Evolutionary conservation across 176 grass and related monocot genomes (phyloP), one percentile per base, ranked within the genome.

Genomic region (Zoysia pacifica): DNA sequence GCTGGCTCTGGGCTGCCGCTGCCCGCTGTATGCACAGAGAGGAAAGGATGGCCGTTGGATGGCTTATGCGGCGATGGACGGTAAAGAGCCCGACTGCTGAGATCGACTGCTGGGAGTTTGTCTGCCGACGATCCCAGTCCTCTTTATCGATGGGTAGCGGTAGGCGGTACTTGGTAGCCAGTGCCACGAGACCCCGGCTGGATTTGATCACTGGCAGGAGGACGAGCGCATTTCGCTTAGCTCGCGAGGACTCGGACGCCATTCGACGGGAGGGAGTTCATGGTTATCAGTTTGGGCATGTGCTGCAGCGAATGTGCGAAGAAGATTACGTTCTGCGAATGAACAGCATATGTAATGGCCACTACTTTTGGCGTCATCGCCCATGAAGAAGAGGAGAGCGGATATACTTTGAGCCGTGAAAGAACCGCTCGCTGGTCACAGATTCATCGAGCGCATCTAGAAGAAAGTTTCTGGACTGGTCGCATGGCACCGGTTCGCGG

Each of bases 281-380:
- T 78, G 40, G 76, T 88, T 84, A 88, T 70, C 81, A 3, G 28
- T n/a, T 49, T 19, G n/a, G 56, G n/a, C 28, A 28, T 28, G 28
- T 28, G 28, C 28, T 28, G 28, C 28, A 28, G 28, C 28, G 28
- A 28, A 28, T 28, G 28, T 28, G 28, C 28, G 28, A 28, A 28
- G 55, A 3, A 47, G 59, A 70, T 42, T 28, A 28, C 67, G 43
- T 8, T 10, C 1, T 18, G 2, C 36, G 66, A 19, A 37, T 4
- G 18, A 11, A 14, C 9, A 43, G 5, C 1, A n/a, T 6, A 73
- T 73, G 48, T 62, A 42, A 61, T 38, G 62, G 28, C 28, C 28
- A 2, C 62, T 46, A 9, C 62, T 53, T 83, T 83, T 46, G 43
- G 67, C 49, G 65, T 58, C 49, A 72, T 58, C 66, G 15, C 67